phyloP scores from a whole-genome alignment of 148 eudicot genomes.

The Fagopyrum tataricum region DNA sequence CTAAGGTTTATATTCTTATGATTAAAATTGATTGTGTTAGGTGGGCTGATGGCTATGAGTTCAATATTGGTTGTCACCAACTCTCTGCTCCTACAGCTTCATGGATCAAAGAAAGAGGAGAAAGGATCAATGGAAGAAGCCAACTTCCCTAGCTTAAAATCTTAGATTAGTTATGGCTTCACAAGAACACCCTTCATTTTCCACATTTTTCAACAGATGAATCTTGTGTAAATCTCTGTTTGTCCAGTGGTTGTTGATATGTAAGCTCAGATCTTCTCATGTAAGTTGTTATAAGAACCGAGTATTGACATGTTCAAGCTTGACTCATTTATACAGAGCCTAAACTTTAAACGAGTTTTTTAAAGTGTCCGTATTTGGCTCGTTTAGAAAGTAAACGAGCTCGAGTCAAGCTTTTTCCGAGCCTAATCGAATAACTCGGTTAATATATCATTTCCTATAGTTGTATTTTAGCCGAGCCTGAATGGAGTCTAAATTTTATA shows the following conservation, averaged over 20 bases:
- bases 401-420: no score
- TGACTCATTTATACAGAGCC: no score
- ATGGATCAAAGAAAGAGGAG: slow-evolving; percentile 41
- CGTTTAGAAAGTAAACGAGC: no score
- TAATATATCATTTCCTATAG: no score
- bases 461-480: no score
- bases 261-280: neutral
- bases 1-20: neutral
- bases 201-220: slow-evolving; percentile 4
- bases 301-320: no score
- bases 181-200: neutral
- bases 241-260: neutral
- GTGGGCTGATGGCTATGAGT: slow-evolving; percentile 91
- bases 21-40: slow-evolving; percentile 27
- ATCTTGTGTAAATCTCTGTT: neutral
- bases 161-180: neutral
- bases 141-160: neutral
- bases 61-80: slow-evolving; percentile 83
- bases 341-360: no score
- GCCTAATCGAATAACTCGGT: no score
- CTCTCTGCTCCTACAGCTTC: slow-evolving; percentile 77
- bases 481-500: no score
- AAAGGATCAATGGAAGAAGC: slow-evolving; percentile 16
- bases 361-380: no score
- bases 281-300: neutral